These are phyloP conservation scores for Ophiobolus disseminans DNA, from an alignment of 2,329 filamentous ascomycete genomes.

Conservation along the genomic window DNA sequence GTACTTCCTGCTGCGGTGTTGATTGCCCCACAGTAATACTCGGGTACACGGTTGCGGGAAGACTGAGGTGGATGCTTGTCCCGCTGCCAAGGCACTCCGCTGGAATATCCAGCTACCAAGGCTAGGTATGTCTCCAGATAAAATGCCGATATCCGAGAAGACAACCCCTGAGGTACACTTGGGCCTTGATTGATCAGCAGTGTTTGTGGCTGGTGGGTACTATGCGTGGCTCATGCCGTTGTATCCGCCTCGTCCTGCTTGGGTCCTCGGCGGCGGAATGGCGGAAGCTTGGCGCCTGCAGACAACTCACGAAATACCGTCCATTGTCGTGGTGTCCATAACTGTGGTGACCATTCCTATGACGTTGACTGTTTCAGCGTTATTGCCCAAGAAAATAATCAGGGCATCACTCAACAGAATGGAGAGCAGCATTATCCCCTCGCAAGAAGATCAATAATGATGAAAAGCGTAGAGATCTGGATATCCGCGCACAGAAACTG, in stretches of 20 bases:
- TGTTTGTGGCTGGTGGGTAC: constrained; percentile 6
- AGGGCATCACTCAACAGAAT: too few relatives aligned
- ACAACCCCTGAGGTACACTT: not conserved
- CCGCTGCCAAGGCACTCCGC: constrained; percentile 8
- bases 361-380: too few relatives aligned
- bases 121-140: not conserved
- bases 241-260: constrained; percentile 9
- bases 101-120: not conserved
- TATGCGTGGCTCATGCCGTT: constrained; percentile 9
- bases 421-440: too few relatives aligned
- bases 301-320: too few relatives aligned
- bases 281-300: constrained; percentile 12
- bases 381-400: too few relatives aligned
- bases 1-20: not conserved
- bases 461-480: too few relatives aligned
- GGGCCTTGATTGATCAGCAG: not conserved
- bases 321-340: too few relatives aligned
- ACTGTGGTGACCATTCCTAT: too few relatives aligned
- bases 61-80: constrained; percentile 4
- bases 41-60: not conserved
- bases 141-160: constrained; percentile 7
- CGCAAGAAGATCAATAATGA: too few relatives aligned
- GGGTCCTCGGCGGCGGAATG: constrained; percentile 9
- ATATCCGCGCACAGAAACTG: too few relatives aligned
- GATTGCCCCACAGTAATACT: not conserved